Percentiles rank a stretch among this genome's conserved stretches.
phyloP scores from a whole-genome alignment of 192 early-diverging fungal species.

The Tieghemiomyces parasiticus region DNA sequence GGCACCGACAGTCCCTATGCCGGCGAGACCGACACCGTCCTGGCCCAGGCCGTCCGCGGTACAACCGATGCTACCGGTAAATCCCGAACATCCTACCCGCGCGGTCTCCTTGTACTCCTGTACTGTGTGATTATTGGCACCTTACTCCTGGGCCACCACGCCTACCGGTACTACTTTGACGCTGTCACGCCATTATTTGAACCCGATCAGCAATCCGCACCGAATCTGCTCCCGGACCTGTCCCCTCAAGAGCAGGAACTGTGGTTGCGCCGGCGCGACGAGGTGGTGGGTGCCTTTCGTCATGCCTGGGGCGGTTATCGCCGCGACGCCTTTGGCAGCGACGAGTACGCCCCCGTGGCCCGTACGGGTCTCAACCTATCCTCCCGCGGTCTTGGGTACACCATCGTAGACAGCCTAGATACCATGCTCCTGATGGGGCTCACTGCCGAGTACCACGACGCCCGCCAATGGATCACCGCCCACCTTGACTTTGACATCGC shows the following conservation, averaged over 20 bases:
- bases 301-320: constrained; percentile 69
- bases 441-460: constrained; percentile 55
- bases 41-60: no score
- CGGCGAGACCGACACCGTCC: no score
- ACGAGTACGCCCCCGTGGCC: constrained; percentile 69
- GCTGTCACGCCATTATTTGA: no score
- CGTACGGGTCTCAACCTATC: constrained; percentile 49
- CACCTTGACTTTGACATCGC: constrained; percentile 46
- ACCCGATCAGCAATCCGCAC: no score
- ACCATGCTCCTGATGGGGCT: constrained; percentile 72
- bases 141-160: no score
- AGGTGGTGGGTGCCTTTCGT: constrained; percentile 51
- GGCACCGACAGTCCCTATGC: no score
- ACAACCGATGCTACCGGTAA: no score
- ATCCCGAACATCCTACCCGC: no score
- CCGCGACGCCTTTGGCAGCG: constrained; percentile 65
- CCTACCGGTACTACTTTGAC: no score
- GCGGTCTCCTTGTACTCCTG: no score
- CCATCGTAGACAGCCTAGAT: constrained; percentile 77
- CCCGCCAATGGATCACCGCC: constrained; percentile 48
- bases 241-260: constrained; percentile 11
- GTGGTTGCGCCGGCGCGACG: constrained; percentile 35
- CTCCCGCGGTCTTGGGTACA: constrained; percentile 51
- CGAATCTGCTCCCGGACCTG: no score
- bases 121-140: no score